These are phyloP conservation scores for Leccinum broughii DNA, from an alignment of 768 basidiomycete species.

Conservation along the genomic window DNA sequence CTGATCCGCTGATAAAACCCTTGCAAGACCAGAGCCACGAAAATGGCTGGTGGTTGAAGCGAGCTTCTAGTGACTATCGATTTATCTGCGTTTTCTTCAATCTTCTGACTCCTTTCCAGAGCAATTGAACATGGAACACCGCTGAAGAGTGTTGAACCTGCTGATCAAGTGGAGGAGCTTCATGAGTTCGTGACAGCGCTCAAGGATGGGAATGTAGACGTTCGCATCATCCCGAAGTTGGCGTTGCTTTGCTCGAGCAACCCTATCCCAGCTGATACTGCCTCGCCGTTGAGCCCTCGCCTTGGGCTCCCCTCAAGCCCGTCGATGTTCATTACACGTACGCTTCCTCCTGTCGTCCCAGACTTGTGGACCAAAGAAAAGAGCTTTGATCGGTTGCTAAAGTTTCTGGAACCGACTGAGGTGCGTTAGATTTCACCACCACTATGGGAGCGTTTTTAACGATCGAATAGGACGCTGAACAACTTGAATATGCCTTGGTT, in stretches of 20 bases:
- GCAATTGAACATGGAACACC: conserved; percentile 49
- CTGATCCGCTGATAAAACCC: conserved; percentile 69
- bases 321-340: conserved; percentile 49
- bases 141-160: conserved; percentile 38
- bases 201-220: conserved; percentile 50
- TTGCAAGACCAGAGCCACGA: conserved; percentile 67
- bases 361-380: conserved; percentile 76
- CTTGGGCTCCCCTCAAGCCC: conserved; percentile 53
- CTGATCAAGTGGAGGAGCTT: conserved; percentile 51
- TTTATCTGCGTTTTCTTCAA: neutral
- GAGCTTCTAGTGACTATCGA: conserved; percentile 59
- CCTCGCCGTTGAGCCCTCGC: conserved; percentile 55
- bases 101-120: conserved; percentile 17
- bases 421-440: conserved; percentile 40
- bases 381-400: conserved; percentile 64
- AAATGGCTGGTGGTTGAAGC: conserved; percentile 83
- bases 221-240: conserved; percentile 62
- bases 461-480: conserved; percentile 52
- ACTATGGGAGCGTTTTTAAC: neutral
- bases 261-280: conserved; percentile 42
- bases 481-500: conserved; percentile 77
- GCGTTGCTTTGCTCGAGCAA: conserved; percentile 63
- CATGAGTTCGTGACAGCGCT: conserved; percentile 54
- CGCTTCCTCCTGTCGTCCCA: conserved; percentile 43
- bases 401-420: conserved; percentile 59